Base-by-base conservation (phyloP, 2,329 filamentous ascomycete genomes). In the Aspergillus phoenicis region DNA sequence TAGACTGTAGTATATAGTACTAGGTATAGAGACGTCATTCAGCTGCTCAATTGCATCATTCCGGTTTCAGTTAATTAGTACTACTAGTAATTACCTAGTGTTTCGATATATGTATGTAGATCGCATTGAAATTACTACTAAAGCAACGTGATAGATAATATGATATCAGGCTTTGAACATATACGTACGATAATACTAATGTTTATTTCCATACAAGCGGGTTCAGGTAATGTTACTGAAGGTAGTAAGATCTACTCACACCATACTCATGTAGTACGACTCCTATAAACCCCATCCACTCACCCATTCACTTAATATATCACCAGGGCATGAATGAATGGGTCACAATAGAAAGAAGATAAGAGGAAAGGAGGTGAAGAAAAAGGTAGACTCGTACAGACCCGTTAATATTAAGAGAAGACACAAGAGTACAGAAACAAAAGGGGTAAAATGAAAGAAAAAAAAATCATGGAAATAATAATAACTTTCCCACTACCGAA, bases 401-500 rank as follows among this genome's bases (percentile, higher is more conserved):
- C 47, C 64, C 56, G 38, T 49, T 47, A 41, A 62, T 57, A 58
- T 58, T 58, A 59, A 59, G n/a, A 22, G 28, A 11, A n/a, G 8
- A 45, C 33, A 36, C 22, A 36, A 38, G 11, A 57, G 53, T 24
- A 54, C 53, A 52, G 41, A 55, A 57, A 58, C 22, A 47, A 17
- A 39, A 28, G 43, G 57, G 13, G 52, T 28, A 58, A 58, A 45
- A 41, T 56, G 30, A 53, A 17, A 49, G 36, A 39, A 56, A 52
- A 33, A 60, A 26, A 62, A 17, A 54, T 36, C 33, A 36, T 36
- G 33, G 33, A 36, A 36, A 57, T 17, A 57, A 51, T 61, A 55
- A 58, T 60, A 65, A 61, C 67, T 67, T 74, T 71, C 69, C 66
- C 69, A 70, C 71, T 73, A 70, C 71, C 68, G 69, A 73, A 67